Evolutionary conservation across 768 basidiomycete genomes (phyloP).

Genomic region (Rhodotorula babjevae): DNA sequence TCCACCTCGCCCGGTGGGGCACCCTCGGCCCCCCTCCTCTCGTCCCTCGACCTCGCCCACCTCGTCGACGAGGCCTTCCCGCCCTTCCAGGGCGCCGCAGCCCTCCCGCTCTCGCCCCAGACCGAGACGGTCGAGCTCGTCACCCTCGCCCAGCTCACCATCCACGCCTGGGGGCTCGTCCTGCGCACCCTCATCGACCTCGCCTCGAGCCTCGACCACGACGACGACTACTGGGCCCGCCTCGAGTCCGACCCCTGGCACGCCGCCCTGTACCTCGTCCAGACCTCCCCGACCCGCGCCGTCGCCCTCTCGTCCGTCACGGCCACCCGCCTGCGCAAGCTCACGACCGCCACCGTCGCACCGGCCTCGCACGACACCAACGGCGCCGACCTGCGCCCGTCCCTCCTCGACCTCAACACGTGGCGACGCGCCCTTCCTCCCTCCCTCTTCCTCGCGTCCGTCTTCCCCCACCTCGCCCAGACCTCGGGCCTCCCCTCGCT

Average conservation of each 20-base stretch:
- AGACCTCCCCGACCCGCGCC: slow-evolving; percentile 58
- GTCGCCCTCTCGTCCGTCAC: slow-evolving; percentile 45
- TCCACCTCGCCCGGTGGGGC: background rate
- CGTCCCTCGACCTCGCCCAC: background rate
- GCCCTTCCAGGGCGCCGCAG: slow-evolving; percentile 19
- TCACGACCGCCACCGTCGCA: slow-evolving; percentile 54
- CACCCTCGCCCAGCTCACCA: slow-evolving; percentile 27
- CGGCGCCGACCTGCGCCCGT: slow-evolving; percentile 50
- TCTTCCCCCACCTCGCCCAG: slow-evolving; percentile 63
- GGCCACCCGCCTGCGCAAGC: slow-evolving; percentile 45
- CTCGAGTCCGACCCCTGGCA: slow-evolving; percentile 59
- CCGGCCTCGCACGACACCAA: slow-evolving; percentile 45
- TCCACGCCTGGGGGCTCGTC: slow-evolving; percentile 10
- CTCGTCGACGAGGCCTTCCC: slow-evolving; percentile 27
- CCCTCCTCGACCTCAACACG: slow-evolving; percentile 53
- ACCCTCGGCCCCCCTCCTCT: background rate
- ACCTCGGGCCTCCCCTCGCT: slow-evolving; percentile 41
- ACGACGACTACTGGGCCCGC: slow-evolving; percentile 80
- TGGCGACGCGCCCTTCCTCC: slow-evolving; percentile 51
- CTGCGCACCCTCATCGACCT: slow-evolving; percentile 55
- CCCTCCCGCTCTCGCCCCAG: background rate
- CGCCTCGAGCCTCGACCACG: slow-evolving; percentile 65
- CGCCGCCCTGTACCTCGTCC: slow-evolving; percentile 64
- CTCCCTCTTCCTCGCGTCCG: slow-evolving; percentile 54
- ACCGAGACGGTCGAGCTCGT: slow-evolving; percentile 30